Conservation (phyloP, 2,329 filamentous ascomycete species). For the Neonectria punicea region DNA sequence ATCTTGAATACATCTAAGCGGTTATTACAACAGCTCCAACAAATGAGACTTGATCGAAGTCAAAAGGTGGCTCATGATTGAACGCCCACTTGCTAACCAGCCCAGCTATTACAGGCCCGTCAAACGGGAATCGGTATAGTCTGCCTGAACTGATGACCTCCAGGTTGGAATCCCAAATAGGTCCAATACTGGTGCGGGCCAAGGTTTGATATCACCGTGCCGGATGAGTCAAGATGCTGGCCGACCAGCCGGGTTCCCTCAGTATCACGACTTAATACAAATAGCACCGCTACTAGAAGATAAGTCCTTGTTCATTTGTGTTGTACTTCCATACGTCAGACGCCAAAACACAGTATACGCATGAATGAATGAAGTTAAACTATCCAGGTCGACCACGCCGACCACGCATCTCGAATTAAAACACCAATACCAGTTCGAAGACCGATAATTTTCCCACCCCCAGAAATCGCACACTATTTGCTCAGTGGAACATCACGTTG, state of each 20-base stretch:
- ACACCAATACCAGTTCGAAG: background rate
- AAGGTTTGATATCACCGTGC: slow-evolving; percentile 9
- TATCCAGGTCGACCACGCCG: too few species aligned
- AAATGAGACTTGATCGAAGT: too few species aligned
- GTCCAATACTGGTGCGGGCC: slow-evolving; percentile 3
- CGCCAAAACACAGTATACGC: background rate
- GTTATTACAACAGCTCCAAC: background rate
- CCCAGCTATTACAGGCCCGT: background rate
- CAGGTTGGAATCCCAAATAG: slow-evolving; percentile 19
- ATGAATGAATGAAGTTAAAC: background rate
- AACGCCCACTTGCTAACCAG: too few species aligned
- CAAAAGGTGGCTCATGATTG: too few species aligned
- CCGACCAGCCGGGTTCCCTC: background rate
- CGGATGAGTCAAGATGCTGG: slow-evolving; percentile 21
- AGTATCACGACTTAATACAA: slow-evolving; percentile 1
- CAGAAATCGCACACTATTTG: background rate
- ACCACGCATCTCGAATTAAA: background rate
- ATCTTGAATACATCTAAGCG: background rate
- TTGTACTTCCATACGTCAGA: background rate
- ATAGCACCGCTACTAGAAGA: background rate
- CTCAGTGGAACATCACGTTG: background rate
- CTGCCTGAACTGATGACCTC: background rate
- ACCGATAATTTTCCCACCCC: background rate
- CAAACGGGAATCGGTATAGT: background rate
- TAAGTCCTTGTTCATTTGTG: background rate